Conservation (phyloP, 1,139 yeast species). For the Yamadazyma blattariae region DNA sequence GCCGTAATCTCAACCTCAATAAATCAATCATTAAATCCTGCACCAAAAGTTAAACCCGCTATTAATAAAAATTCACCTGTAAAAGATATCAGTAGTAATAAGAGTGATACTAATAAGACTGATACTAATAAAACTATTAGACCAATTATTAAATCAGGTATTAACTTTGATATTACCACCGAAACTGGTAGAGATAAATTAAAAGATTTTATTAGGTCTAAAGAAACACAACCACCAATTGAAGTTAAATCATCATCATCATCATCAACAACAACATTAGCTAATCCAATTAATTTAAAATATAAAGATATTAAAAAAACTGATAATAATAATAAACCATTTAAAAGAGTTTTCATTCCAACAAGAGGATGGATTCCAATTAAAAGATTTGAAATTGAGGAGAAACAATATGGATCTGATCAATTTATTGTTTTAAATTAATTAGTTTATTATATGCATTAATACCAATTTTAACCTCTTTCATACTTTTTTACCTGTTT, state of each 20-base stretch:
- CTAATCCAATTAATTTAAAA: slow-evolving; percentile 5
- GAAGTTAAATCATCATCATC: not conserved
- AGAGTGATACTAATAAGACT: no score
- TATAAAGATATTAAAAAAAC: slow-evolving; percentile 16
- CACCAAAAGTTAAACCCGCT: no score
- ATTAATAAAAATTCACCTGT: no score
- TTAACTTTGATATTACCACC: slow-evolving; percentile 4
- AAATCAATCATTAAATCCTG: no score
- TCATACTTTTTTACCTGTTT: no score
- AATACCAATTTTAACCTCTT: no score
- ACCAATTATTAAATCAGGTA: no score
- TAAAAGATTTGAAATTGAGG: slow-evolving; percentile 30
- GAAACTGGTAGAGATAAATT: slow-evolving; percentile 3
- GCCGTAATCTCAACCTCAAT: no score
- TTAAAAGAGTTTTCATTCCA: slow-evolving; percentile 48
- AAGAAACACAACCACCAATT: not conserved
- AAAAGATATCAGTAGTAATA: no score
- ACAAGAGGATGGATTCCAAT: slow-evolving; percentile 51
- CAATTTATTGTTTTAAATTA: not conserved
- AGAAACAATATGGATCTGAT: slow-evolving; percentile 13
- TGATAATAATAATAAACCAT: slow-evolving; percentile 32
- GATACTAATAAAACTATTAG: no score
- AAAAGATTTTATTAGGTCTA: slow-evolving; percentile 1
- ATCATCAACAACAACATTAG: no score
- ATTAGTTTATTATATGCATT: no score